Evolutionary conservation across 768 basidiomycete species (phyloP).

Genomic region (Sarcodon sp.): DNA sequence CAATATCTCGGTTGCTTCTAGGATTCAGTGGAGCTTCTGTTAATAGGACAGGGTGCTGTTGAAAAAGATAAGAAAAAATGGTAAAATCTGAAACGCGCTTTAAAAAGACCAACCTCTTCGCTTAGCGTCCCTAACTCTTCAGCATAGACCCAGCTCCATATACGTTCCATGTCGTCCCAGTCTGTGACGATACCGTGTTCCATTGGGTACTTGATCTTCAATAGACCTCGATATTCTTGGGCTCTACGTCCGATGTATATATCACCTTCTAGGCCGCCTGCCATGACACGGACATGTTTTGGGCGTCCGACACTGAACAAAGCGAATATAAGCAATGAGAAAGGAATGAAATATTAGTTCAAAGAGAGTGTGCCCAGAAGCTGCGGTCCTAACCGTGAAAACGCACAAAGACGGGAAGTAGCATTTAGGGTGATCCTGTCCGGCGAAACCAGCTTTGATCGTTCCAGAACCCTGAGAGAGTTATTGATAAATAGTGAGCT

Average conservation of each 20-base stretch:
- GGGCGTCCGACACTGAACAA: conserved; percentile 77
- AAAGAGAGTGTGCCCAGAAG: background rate
- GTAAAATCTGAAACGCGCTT: background rate
- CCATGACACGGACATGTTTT: conserved; percentile 97
- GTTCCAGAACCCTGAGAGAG: conserved; percentile 83
- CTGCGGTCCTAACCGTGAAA: conserved; percentile 20
- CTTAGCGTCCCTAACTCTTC: conserved; percentile 92
- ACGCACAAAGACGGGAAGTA: conserved; percentile 98
- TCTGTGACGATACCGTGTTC: conserved; percentile 98
- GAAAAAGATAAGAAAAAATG: conserved; percentile 1
- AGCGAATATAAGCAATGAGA: conserved; percentile 1
- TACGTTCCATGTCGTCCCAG: conserved; percentile 99
- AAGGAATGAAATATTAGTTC: conserved; percentile 1
- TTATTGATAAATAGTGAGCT: conserved; percentile 4
- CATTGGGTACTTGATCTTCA: conserved; percentile 99
- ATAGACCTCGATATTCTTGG: conserved; percentile 88
- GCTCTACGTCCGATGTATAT: conserved; percentile 92
- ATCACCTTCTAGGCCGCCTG: conserved; percentile 92
- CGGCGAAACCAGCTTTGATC: conserved; percentile 98
- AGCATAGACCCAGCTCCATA: conserved; percentile 97
- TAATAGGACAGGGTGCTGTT: conserved; percentile 89
- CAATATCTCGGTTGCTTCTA: conserved; percentile 88
- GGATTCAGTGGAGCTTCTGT: conserved; percentile 98
- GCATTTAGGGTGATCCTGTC: conserved; percentile 97
- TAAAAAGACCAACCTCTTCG: conserved; percentile 65